Base-by-base conservation (phyloP, 768 basidiomycete genomes). In the Suillus paluster region DNA sequence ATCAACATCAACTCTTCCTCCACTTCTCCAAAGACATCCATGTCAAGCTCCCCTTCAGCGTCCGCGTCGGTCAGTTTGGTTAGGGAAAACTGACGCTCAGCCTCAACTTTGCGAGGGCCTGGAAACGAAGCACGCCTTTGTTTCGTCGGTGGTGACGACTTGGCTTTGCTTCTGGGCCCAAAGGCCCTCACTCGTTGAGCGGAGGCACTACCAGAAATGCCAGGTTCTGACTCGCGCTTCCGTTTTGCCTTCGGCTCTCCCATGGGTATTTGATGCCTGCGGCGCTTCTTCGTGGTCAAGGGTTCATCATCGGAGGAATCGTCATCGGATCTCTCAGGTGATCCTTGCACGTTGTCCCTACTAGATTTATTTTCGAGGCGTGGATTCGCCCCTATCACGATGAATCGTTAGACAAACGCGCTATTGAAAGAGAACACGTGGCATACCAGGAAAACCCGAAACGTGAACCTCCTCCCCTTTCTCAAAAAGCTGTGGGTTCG, bases 361-460 rank as follows among this genome's bases (percentile, higher is more conserved):
- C 46, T 66, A 39, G 68, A 55, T 56, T 69, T 69, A 48, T 66
- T 62, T 45, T 67, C 72, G 17, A 58, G 44, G 30, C 42, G 23
- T 21, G 23, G 61, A 74, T 57, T 49, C 64, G 30, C 63, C 23
- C 15, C 73, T 76, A 25, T 11, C 3, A 36, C 42, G 12, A 17
- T 17, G 48, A 33, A 33, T 17, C 19, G 8, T 46, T 33, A 58
- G 27, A 58, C 30, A 56, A 9, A n/a, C 12, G 5, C 27, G 41
- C 5, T 25, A 19, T 6, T 5, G 34, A 19, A 27, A 50, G 38
- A 9, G 6, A 8, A 36, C 25, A 49, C 33, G 14, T 34, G 3
- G 65, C 72, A 63, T 77, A 89, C 88, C 81, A 55, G 88, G 88
- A 50, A 88, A 88, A 0, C 89, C 88, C 23, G 80, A 73, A 19